Evolutionary conservation across 1,284 basidiomycete genomes (phyloP).

Genomic region (Volvariella surrecta): DNA sequence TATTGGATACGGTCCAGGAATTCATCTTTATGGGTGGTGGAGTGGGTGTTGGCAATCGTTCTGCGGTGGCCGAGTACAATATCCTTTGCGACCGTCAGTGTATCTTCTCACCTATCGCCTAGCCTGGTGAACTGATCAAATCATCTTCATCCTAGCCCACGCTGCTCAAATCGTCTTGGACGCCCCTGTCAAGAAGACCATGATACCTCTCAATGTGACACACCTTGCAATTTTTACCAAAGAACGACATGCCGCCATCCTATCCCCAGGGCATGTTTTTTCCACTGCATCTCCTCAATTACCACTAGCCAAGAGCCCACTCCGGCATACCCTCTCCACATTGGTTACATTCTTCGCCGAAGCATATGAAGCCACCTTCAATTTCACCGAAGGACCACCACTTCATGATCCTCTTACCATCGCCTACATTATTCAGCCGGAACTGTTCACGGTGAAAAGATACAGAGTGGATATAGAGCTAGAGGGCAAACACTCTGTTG

Average conservation of each 20-base stretch:
- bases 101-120: neutral
- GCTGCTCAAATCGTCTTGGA: constrained; percentile 73
- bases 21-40: constrained; percentile 88
- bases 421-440: constrained; percentile 58
- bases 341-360: constrained; percentile 66
- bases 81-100: constrained; percentile 70
- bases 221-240: constrained; percentile 70
- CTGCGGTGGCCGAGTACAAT: constrained; percentile 79
- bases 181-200: constrained; percentile 39
- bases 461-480: constrained; percentile 74
- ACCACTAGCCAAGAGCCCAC: constrained; percentile 38
- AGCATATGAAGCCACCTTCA: constrained; percentile 60
- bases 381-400: constrained; percentile 70
- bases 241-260: constrained; percentile 40
- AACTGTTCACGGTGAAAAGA: constrained; percentile 50
- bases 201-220: constrained; percentile 82
- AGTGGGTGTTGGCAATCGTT: constrained; percentile 73
- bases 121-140: neutral
- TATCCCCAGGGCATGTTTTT: constrained; percentile 25
- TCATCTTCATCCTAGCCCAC: constrained; percentile 52
- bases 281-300: constrained; percentile 15
- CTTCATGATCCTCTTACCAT: constrained; percentile 78
- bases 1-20: constrained; percentile 62
- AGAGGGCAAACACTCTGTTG: constrained; percentile 49
- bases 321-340: constrained; percentile 68